Base-by-base conservation (phyloP, 2,329 filamentous ascomycete species). In the Ophiostoma novo-ulmi region DNA sequence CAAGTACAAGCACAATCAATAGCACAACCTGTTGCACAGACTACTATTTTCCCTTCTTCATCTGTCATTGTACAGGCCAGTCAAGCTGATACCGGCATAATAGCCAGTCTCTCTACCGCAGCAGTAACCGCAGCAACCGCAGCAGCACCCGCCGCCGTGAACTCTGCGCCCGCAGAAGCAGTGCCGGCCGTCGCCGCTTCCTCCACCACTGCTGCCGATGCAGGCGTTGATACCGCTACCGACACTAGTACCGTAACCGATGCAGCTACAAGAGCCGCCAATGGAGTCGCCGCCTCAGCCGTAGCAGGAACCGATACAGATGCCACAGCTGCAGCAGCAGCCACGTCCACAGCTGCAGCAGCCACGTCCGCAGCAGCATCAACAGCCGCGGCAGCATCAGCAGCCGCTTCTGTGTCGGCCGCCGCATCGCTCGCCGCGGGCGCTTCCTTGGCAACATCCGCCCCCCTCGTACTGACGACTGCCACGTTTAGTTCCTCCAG, bases 51-150 rank as follows among this genome's bases (percentile, higher is more conserved):
- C 7, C 31, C 58, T 35, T 11, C 61, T 22, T 38, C 61, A 17
- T 38, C 61, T n/a, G 64, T 63, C 73, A 72, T 73, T 65, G 70
- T 72, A 69, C 75, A 77, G 75, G 76, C 74, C 76, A 80, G 76
- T 78, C 75, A 76, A 77, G 77, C 79, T 80, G 78, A 80, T 80
- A 76, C 72, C 74, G 77, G 73, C 74, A 70, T 77, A 74, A 74
- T 76, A 61, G 72, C 75, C 69, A 74, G 74, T 69, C 71, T 75
- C 64, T 71, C 74, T 68, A 73, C 74, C 70, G 73, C 67, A 65
- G 55, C 72, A 14, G 67, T 69, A 10, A 71, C 70, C 1, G 58
- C 69, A 38, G 31, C 31, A 31, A 31, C 31, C 70, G 72, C 67
- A 61, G 55, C 72, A 20, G 67, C 69, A 7, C 70, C 70, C 1